Percentiles rank a stretch among this genome's conserved stretches.
Conservation (phyloP, 2,329 filamentous ascomycete species). For the Aspergillus felis region DNA sequence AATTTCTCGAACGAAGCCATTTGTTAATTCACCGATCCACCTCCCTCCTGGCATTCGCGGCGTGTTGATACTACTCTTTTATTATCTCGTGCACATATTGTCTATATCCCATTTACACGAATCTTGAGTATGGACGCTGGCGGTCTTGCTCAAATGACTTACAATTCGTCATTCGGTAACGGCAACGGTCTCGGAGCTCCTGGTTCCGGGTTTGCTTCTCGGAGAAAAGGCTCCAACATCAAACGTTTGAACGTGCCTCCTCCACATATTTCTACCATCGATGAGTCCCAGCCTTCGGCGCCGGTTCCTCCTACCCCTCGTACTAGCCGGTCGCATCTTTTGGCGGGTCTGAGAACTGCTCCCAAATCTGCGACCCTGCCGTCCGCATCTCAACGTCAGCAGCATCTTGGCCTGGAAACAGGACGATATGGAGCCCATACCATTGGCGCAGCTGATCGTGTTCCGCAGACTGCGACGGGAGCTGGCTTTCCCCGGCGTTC, state of each 20-base stretch:
- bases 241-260: conserved; percentile 81
- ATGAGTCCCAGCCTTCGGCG: conserved; percentile 62
- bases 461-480: conserved; percentile 59
- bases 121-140: conserved; percentile 73
- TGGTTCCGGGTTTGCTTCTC: conserved; percentile 76
- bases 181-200: conserved; percentile 69
- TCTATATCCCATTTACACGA: conserved; percentile 21
- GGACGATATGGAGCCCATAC: conserved; percentile 46
- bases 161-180: conserved; percentile 68
- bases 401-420: conserved; percentile 46
- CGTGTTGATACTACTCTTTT: conserved; percentile 6
- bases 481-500: conserved; percentile 48
- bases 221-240: conserved; percentile 78
- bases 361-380: conserved; percentile 80
- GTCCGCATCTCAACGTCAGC: conserved; percentile 59
- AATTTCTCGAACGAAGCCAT: conserved; percentile 23
- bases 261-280: conserved; percentile 65
- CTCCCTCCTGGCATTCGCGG: neutral
- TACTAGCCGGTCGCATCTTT: conserved; percentile 89
- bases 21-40: conserved; percentile 22
- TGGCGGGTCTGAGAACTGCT: conserved; percentile 88
- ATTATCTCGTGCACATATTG: conserved; percentile 28
- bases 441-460: conserved; percentile 43
- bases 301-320: conserved; percentile 70
- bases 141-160: conserved; percentile 99